Evolutionary conservation across 805 yeast genomes (phyloP).

Genomic region (Cyberlindnera saturnus): DNA sequence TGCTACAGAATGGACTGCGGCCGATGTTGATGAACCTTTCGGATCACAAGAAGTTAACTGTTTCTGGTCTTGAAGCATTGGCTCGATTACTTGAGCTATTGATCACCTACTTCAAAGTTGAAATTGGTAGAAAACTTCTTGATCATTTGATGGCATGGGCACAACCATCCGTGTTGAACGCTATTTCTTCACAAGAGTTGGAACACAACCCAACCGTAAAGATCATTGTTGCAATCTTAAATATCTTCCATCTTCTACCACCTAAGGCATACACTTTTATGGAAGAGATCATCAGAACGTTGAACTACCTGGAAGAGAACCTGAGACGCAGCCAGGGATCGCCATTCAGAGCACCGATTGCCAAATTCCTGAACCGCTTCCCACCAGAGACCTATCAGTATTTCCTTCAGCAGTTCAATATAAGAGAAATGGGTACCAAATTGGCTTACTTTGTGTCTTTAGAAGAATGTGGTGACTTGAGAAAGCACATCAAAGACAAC

Average conservation of each 20-base stretch:
- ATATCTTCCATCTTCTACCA: constrained; percentile 87
- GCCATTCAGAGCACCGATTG: constrained; percentile 88
- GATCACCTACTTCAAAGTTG: constrained; percentile 92
- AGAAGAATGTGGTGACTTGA: constrained; percentile 49
- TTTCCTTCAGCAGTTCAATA: constrained; percentile 59
- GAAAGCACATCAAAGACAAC: constrained; percentile 48
- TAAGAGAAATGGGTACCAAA: constrained; percentile 56
- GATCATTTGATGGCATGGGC: constrained; percentile 98
- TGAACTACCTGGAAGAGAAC: constrained; percentile 73
- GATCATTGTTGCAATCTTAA: constrained; percentile 82
- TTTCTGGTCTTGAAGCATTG: constrained; percentile 84
- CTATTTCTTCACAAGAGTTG: constrained; percentile 73
- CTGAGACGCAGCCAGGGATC: constrained; percentile 80
- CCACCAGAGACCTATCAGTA: constrained; percentile 67
- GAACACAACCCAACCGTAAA: constrained; percentile 76
- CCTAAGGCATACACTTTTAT: constrained; percentile 87
- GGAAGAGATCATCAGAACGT: constrained; percentile 75
- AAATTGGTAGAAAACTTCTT: constrained; percentile 85
- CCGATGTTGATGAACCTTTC: constrained; percentile 95
- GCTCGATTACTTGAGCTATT: constrained; percentile 80
- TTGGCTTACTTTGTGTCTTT: constrained; percentile 60
- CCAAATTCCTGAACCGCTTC: constrained; percentile 79
- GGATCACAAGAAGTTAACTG: constrained; percentile 86
- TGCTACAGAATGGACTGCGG: constrained; percentile 88
- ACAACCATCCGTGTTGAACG: constrained; percentile 68